Conservation (phyloP, 2,329 filamentous ascomycete genomes). For the Sporothrix humicola region DNA sequence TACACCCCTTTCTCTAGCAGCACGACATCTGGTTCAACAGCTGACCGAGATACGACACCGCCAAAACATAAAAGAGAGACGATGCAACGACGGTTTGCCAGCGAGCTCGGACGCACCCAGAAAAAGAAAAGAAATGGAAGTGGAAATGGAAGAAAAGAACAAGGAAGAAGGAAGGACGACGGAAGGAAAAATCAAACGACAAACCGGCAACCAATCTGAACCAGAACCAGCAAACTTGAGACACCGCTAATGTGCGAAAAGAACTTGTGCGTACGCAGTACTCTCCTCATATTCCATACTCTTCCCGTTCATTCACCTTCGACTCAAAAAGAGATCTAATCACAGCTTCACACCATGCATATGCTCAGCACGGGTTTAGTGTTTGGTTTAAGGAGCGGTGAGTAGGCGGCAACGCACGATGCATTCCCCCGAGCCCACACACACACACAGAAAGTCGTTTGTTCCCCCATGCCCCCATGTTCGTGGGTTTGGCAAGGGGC, state of each 20-base stretch:
- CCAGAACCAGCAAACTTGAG: not conserved
- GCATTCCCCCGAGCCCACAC: not conserved
- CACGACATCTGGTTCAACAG: not conserved
- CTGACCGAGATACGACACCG: not conserved
- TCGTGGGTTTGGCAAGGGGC: not conserved
- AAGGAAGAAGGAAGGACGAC: not conserved
- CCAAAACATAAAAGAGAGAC: not conserved
- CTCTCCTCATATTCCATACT: too few species aligned
- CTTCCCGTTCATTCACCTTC: too few species aligned
- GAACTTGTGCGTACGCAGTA: not conserved
- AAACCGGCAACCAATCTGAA: not conserved
- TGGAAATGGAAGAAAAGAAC: constrained; percentile 7
- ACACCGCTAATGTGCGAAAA: constrained; percentile 19
- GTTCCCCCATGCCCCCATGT: constrained; percentile 4
- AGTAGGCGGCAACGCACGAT: not conserved
- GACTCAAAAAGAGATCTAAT: not conserved
- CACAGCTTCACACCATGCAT: constrained; percentile 18
- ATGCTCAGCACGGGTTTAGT: too few species aligned
- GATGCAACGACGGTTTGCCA: not conserved
- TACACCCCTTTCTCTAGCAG: not conserved
- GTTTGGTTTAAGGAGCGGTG: constrained; percentile 11
- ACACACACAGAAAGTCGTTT: not conserved
- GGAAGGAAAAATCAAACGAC: not conserved
- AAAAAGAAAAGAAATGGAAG: constrained; percentile 10
- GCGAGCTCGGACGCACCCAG: constrained; percentile 10